phyloP scores from a whole-genome alignment of 495 filamentous ascomycete species.

The Penicillium salamii region DNA sequence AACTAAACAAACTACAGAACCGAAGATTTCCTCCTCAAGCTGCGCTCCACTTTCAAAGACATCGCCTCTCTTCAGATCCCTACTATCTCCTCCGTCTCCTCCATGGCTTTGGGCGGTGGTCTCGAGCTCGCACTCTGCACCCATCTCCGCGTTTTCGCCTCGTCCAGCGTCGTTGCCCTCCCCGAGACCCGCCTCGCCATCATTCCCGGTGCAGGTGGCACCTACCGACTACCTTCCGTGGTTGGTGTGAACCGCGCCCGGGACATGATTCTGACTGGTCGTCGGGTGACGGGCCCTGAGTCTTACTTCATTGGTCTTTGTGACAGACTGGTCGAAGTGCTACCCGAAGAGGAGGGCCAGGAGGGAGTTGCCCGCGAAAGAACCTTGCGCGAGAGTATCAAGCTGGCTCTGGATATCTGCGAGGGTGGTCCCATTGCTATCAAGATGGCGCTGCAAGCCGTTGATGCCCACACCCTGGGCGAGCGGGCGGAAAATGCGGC shows the following conservation, averaged over 20 bases:
- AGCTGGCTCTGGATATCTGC: conserved; percentile 77
- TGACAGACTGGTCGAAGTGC: conserved; percentile 74
- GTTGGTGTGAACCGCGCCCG: conserved; percentile 73
- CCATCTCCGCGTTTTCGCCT: conserved; percentile 77
- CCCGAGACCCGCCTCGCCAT: conserved; percentile 92
- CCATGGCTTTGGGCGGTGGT: conserved; percentile 83
- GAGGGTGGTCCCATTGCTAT: conserved; percentile 82
- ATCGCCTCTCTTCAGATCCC: conserved; percentile 76
- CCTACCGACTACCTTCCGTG: conserved; percentile 73
- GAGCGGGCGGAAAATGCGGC: conserved; percentile 72
- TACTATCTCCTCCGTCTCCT: conserved; percentile 80
- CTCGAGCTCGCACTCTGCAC: conserved; percentile 87
- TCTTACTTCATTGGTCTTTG: conserved; percentile 81
- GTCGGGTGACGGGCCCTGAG: conserved; percentile 73
- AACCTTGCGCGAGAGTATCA: conserved; percentile 70
- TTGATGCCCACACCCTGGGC: conserved; percentile 54
- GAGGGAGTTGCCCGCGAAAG: conserved; percentile 56
- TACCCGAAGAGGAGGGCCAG: conserved; percentile 52
- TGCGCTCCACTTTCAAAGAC: conserved; percentile 67
- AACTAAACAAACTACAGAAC: conserved; percentile 50
- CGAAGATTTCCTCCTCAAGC: conserved; percentile 66
- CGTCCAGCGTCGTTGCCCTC: conserved; percentile 70
- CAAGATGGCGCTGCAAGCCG: conserved; percentile 67
- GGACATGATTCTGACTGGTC: conserved; percentile 82
- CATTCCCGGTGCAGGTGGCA: conserved; percentile 91